Evolutionary conservation across 2,329 filamentous ascomycete species (phyloP).

Genomic region (Trichophyton mentagrophytes): DNA sequence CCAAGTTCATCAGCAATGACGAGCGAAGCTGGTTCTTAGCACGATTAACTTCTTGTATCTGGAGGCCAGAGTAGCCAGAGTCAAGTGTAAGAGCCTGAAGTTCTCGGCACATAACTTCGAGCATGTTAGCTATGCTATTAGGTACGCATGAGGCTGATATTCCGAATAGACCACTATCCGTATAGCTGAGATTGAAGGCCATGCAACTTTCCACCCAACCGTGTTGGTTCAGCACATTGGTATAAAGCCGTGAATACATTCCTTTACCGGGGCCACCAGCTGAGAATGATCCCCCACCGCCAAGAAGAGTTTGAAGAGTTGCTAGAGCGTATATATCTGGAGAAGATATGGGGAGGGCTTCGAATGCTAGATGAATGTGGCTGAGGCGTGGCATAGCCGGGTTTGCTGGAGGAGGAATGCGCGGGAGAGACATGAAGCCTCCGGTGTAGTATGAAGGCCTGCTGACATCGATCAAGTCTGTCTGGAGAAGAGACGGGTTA

Average conservation of each 20-base stretch:
- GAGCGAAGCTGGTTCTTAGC: constrained; percentile 95
- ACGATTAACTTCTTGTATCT: constrained; percentile 65
- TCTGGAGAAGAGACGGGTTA: constrained; percentile 34
- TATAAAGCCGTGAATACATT: constrained; percentile 97
- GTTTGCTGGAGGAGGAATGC: constrained; percentile 63
- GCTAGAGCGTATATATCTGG: constrained; percentile 94
- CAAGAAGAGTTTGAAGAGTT: constrained; percentile 87
- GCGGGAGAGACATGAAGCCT: constrained; percentile 75
- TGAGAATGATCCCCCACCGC: constrained; percentile 90
- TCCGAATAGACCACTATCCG: constrained; percentile 87
- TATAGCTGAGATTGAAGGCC: constrained; percentile 96
- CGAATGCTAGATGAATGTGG: constrained; percentile 91
- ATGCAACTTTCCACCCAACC: constrained; percentile 95
- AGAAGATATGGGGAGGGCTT: constrained; percentile 79
- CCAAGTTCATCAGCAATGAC: constrained; percentile 89
- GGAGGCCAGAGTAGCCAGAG: constrained; percentile 58
- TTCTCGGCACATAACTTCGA: constrained; percentile 91
- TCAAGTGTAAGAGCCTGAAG: constrained; percentile 66
- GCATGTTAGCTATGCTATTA: constrained; percentile 63
- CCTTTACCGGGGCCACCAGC: constrained; percentile 95
- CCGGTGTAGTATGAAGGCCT: constrained; percentile 75
- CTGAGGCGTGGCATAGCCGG: constrained; percentile 69
- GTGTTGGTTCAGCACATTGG: constrained; percentile 93
- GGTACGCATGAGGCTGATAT: constrained; percentile 81
- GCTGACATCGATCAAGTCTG: constrained; percentile 44